Base-by-base conservation (phyloP, 1,139 yeast genomes). In the Hansenula lynferdii region DNA sequence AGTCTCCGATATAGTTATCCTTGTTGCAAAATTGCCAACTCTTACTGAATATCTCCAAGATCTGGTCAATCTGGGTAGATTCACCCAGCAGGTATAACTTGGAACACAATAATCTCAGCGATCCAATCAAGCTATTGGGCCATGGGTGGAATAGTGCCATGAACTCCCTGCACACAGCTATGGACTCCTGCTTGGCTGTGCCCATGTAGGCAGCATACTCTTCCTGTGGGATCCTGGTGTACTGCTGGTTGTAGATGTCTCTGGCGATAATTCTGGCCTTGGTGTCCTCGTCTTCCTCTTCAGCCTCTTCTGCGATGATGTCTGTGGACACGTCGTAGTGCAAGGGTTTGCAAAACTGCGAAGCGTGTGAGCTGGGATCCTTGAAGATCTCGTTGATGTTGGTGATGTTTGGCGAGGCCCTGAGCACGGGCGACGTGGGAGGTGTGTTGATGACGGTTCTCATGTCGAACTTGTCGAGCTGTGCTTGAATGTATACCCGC, bases 21-120 rank as follows among this genome's bases (percentile, higher is more conserved):
- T 64, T 64, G 30, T 64, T 71, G 62, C 66, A 72, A 59, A 57
- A 67, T 58, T 59, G 74, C 84, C 90, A 87, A 41, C 84, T 72
- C 43, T 73, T 72, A 19, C 95, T 72, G 56, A 85, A 81, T 2
- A 83, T 69, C 31, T 83, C 81, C 42, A 87, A 63, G 18, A 86
- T 72, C 34, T 86, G 70, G 60, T 86, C 96, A 42, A 87, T 75
- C 52, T 83, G 86, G 51, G 85, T 94, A 2, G 94, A 79, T 58
- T 87, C 96, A 3, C 95, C 96, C 51, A 79, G 80, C 52, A 87
- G 69, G 57, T 82, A 84, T 21, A 87, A 57, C 47, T 70, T 75
- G 22, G 75, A 69, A 48, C 95, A 85, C 32, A 87, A 63, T 37
- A 61, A 61, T 29, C 92, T 64, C 15, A 87, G 67, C 1, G 89